Evolutionary conservation across 257 asterid species (phyloP).

Genomic region (Solanum piurae): DNA sequence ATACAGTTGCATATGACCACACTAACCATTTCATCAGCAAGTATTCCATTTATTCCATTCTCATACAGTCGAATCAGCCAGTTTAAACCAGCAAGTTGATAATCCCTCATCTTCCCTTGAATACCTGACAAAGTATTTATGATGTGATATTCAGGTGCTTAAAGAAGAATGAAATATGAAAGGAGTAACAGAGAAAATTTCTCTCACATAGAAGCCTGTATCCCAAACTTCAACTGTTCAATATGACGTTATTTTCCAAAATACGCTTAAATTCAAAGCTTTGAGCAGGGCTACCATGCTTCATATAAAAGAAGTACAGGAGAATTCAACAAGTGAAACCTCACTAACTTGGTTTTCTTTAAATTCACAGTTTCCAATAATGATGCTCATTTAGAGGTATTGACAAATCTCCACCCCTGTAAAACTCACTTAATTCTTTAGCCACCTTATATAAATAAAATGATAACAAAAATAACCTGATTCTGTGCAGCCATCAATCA

Average conservation of each 20-base stretch:
- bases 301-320: not conserved
- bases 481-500: not conserved
- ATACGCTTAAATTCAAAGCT: not conserved
- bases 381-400: not conserved
- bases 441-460: not conserved
- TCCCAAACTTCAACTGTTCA: not conserved
- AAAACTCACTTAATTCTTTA: not conserved
- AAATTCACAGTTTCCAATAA: not conserved
- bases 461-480: not conserved
- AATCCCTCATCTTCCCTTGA: constrained; percentile 99
- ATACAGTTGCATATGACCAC: not conserved
- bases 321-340: not conserved
- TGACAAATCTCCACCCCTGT: not conserved
- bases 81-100: constrained; percentile 97
- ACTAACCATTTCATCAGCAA: constrained; percentile 97
- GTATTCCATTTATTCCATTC: constrained; percentile 97
- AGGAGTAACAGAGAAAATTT: not conserved
- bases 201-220: not conserved
- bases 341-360: not conserved
- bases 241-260: not conserved
- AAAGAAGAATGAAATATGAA: not conserved
- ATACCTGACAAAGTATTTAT: constrained; percentile 46
- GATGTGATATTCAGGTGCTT: not conserved
- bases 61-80: constrained; percentile 96
- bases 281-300: not conserved